A percentile compares a stretch with the other conserved stretches of the same genome.
phyloP scores from a whole-genome alignment of 2,329 filamentous ascomycete genomes.

The Mollisiaceae sp. region DNA sequence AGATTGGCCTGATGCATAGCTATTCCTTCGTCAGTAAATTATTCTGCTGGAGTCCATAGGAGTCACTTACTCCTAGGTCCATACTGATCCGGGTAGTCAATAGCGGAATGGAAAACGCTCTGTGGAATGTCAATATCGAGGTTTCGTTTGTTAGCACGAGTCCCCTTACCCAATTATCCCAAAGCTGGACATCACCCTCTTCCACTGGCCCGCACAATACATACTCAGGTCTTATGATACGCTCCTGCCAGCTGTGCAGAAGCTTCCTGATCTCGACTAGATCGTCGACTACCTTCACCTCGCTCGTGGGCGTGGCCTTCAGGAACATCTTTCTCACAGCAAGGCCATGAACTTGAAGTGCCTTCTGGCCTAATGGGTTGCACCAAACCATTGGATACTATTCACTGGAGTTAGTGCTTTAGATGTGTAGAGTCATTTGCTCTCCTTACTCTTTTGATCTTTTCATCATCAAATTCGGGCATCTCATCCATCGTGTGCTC shows the following conservation, averaged over 20 bases:
- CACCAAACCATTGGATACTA: conserved; percentile 53
- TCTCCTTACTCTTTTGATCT: conserved; percentile 42
- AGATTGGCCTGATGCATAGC: conserved; percentile 54
- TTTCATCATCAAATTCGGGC: conserved; percentile 43
- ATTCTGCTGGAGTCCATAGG: background rate
- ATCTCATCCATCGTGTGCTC: conserved; percentile 48
- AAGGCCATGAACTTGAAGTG: conserved; percentile 51
- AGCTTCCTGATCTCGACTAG: conserved; percentile 46
- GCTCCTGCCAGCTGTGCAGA: conserved; percentile 46
- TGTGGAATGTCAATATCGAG: background rate
- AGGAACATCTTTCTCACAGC: conserved; percentile 48
- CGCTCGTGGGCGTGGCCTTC: conserved; percentile 42
- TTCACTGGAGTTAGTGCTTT: background rate
- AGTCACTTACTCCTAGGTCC: conserved; percentile 44
- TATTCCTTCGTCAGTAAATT: background rate
- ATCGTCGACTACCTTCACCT: conserved; percentile 46
- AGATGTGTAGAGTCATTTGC: background rate
- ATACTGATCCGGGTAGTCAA: conserved; percentile 50
- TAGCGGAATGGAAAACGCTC: conserved; percentile 49
- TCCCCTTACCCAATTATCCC: conserved; percentile 46
- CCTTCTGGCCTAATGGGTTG: conserved; percentile 50
- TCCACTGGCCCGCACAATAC: conserved; percentile 47
- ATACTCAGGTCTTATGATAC: conserved; percentile 50
- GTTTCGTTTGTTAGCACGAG: background rate
- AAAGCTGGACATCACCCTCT: conserved; percentile 52